Percentiles rank a stretch among this genome's conserved stretches.
Evolutionary conservation across 2,329 filamentous ascomycete species (phyloP).

Genomic region (Paramyrothecium sp.): DNA sequence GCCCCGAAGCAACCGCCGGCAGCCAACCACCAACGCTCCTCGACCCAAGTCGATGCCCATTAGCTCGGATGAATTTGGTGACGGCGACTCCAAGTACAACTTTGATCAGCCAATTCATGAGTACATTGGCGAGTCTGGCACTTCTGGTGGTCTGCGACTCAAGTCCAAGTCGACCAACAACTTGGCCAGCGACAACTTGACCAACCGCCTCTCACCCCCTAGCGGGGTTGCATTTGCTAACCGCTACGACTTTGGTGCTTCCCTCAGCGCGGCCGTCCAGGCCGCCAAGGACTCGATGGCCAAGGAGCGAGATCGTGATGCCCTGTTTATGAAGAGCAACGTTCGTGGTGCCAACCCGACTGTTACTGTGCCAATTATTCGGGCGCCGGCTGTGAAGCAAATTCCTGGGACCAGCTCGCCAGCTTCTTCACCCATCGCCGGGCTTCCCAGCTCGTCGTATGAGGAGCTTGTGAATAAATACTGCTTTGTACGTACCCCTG

Average conservation of each 20-base stretch:
- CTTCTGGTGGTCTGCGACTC: conserved; percentile 60
- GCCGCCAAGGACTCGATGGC: conserved; percentile 64
- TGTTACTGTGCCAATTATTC: conserved; percentile 18
- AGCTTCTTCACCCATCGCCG: conserved; percentile 33
- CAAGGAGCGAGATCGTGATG: conserved; percentile 52
- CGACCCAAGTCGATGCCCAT: conserved; percentile 55
- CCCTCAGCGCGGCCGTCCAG: conserved; percentile 78
- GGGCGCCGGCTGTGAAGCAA: conserved; percentile 9
- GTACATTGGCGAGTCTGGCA: conserved; percentile 62
- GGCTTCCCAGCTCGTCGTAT: conserved; percentile 83
- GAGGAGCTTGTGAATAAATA: conserved; percentile 98
- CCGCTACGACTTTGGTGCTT: conserved; percentile 95
- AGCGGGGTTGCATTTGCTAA: conserved; percentile 80
- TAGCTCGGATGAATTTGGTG: conserved; percentile 70
- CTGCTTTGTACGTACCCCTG: conserved; percentile 90
- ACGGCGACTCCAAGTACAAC: conserved; percentile 51
- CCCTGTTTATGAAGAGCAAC: conserved; percentile 55
- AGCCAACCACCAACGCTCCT: conserved; percentile 36
- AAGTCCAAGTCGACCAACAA: conserved; percentile 67
- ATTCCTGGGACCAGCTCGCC: conserved; percentile 46
- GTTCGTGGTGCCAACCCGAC: conserved; percentile 20
- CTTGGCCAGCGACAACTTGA: conserved; percentile 61
- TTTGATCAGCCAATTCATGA: conserved; percentile 61
- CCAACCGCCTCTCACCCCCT: conserved; percentile 49
- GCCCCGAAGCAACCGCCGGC: conserved; percentile 65